Conservation (phyloP, 208 protist species). For the Leptomonas seymouri region DNA sequence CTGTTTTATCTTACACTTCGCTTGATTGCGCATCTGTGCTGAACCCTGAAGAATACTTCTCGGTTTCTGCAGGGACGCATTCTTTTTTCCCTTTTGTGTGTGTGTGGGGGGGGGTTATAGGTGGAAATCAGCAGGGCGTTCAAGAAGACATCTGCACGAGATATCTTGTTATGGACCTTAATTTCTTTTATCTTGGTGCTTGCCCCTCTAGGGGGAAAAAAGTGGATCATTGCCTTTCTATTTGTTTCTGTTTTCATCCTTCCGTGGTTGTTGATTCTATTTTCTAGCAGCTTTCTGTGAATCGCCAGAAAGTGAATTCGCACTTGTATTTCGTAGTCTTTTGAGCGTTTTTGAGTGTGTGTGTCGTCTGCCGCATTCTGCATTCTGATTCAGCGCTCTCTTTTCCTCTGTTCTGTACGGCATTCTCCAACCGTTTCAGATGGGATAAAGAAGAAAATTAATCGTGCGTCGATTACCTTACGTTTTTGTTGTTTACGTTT, state of each 20-base stretch:
- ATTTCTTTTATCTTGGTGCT: not conserved
- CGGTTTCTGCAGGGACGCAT: too few species aligned
- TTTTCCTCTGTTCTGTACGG: too few species aligned
- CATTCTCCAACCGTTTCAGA: too few species aligned
- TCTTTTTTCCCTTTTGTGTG: too few species aligned
- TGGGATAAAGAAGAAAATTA: too few species aligned
- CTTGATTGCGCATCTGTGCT: too few species aligned
- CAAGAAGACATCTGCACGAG: not conserved
- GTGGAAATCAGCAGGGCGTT: too few species aligned
- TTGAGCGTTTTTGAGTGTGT: not conserved
- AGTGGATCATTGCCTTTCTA: not conserved
- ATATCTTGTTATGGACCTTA: not conserved
- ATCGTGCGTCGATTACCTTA: too few species aligned
- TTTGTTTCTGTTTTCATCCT: not conserved
- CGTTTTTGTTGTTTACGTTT: too few species aligned
- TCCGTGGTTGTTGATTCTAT: not conserved
- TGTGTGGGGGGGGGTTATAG: too few species aligned
- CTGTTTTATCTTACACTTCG: too few species aligned
- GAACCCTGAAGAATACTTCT: too few species aligned
- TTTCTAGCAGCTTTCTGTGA: not conserved
- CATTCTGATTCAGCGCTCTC: not conserved
- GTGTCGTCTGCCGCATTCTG: not conserved
- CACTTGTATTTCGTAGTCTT: not conserved
- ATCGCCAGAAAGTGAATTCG: not conserved
- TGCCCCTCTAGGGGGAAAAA: slow-evolving; percentile 7